Conservation (phyloP, 2,329 filamentous ascomycete species). For the Ophiocordyceps unilateralis region DNA sequence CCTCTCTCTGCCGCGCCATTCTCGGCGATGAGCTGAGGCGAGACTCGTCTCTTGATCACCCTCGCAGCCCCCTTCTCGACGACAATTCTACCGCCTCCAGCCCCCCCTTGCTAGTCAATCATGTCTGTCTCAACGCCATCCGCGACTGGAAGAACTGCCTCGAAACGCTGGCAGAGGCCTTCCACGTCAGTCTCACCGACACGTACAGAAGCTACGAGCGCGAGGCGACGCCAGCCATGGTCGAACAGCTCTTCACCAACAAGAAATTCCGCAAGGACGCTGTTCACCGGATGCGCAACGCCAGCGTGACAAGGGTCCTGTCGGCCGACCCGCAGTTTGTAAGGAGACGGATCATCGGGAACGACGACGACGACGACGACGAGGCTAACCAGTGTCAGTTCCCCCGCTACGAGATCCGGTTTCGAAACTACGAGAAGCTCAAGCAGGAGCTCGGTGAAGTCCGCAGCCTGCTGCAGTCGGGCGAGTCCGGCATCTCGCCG, state of each 20-base stretch:
- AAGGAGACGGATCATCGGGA: no score
- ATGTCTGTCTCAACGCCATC: constrained; percentile 20
- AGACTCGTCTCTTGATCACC: constrained; percentile 5
- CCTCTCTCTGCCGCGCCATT: constrained; percentile 21
- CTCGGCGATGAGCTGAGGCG: constrained; percentile 22
- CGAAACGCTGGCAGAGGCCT: constrained; percentile 21
- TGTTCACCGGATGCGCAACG: constrained; percentile 28
- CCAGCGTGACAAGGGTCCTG: constrained; percentile 23
- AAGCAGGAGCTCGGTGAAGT: constrained; percentile 23
- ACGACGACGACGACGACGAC: no score
- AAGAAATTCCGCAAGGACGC: constrained; percentile 22
- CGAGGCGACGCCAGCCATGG: constrained; percentile 22
- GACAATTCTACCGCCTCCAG: no score
- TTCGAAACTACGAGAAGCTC: constrained; percentile 27
- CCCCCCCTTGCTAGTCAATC: constrained; percentile 11
- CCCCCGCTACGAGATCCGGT: constrained; percentile 27
- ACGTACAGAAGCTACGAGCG: constrained; percentile 29
- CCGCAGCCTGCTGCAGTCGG: constrained; percentile 20
- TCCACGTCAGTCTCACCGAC: constrained; percentile 22
- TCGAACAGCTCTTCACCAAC: constrained; percentile 24
- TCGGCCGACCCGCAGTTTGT: constrained; percentile 26
- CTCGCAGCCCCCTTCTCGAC: no score
- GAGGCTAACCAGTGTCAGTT: constrained; percentile 8
- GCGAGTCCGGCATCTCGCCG: constrained; percentile 22
- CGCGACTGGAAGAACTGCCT: constrained; percentile 27